Conservation (phyloP, 768 basidiomycete genomes). For the Lactarius hatsudake region DNA sequence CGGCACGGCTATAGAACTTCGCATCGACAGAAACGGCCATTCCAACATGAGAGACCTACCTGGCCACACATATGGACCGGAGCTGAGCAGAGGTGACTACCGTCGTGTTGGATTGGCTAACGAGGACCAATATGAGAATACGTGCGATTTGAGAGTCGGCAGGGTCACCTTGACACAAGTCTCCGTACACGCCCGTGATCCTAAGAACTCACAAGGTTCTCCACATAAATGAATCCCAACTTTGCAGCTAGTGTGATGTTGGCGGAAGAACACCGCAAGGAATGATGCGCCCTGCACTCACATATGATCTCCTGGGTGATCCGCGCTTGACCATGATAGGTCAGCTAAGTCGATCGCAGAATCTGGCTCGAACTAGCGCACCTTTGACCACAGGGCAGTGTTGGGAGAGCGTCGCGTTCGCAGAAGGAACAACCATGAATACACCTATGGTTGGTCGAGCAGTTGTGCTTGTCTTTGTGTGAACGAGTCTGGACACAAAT, state of each 20-base stretch:
- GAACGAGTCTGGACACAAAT: slow-evolving; percentile 42
- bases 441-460: slow-evolving; percentile 49
- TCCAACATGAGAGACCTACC: slow-evolving; percentile 32
- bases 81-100: slow-evolving; percentile 52
- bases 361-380: slow-evolving; percentile 30
- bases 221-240: too few species aligned
- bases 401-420: slow-evolving; percentile 33
- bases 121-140: background rate
- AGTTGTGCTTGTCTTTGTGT: slow-evolving; percentile 49
- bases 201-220: too few species aligned
- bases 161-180: slow-evolving; percentile 33
- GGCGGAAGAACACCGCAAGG: too few species aligned
- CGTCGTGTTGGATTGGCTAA: slow-evolving; percentile 30
- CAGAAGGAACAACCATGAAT: slow-evolving; percentile 42
- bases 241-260: too few species aligned
- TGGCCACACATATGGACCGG: slow-evolving; percentile 53
- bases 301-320: slow-evolving; percentile 48
- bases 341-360: too few species aligned
- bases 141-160: slow-evolving; percentile 34
- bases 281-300: too few species aligned
- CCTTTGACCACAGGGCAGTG: slow-evolving; percentile 44
- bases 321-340: slow-evolving; percentile 41
- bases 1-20: slow-evolving; percentile 10
- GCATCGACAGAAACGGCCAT: too few species aligned
- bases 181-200: slow-evolving; percentile 36